Base-by-base conservation (phyloP, 2,329 filamentous ascomycete genomes). In the Tolypocladium capitatum region DNA sequence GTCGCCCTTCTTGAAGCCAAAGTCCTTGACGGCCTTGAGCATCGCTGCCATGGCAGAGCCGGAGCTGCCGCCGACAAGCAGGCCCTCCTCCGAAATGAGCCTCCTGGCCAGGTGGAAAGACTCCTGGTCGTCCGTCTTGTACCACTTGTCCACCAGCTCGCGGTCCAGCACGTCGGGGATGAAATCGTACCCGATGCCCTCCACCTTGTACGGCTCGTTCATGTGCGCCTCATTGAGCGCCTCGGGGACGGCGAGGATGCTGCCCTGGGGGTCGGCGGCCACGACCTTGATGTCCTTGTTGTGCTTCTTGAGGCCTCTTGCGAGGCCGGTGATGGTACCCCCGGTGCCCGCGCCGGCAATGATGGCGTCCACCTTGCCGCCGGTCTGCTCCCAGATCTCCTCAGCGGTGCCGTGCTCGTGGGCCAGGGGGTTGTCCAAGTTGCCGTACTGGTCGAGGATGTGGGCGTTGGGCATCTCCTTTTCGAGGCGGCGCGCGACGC, bases 131-230 rank as follows among this genome's bases (percentile, higher is more conserved):
- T 91, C 86, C 4, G 92, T 98, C 79, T 98, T 98, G 73, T 96
- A 97, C 92, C 92, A 98, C 62, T 84, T 85, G 65, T 96, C 86
- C 30, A 98, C 86, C 5, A 78, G 65, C 28, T 81, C 68, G 60
- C 84, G 87, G 55, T 92, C 82, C 48, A 98, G 73, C 5, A 98
- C 94, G 24, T 97, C 87, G 7, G 94, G 92, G 50, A 98, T 85
- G 65, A 98, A 98, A 65, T 98, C 92, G 65, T 98, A 98, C 20
- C 92, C 92, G 59, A 98, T 98, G 40, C 92, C 92, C 70, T 98
- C 92, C 1, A 98, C 92, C 71, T 98, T 97, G 73, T 98, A 98
- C 1, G 83, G 74, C 65, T 88, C 81, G 60, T 96, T 91, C 51
- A 78, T 76, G 61, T 83, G 79, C 53, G 86, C 83, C 43, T 86